Conservation (phyloP, 306 rosid genomes). For the Prunus padus region DNA sequence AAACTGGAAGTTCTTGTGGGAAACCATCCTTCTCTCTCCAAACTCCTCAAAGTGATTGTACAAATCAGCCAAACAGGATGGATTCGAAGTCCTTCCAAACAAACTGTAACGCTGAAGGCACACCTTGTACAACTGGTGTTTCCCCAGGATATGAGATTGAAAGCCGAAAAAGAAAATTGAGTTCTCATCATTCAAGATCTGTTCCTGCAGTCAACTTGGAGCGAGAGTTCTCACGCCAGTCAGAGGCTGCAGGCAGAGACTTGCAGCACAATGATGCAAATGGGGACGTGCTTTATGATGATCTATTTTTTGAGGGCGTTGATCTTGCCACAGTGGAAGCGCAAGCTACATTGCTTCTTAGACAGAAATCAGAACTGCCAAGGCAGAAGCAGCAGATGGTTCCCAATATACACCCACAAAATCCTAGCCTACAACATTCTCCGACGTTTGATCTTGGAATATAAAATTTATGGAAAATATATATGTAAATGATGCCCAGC, state of each 20-base stretch:
- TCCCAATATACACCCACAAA: constrained; percentile 34
- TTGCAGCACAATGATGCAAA: constrained; percentile 23
- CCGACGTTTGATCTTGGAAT: constrained; percentile 95
- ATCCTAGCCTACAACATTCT: constrained; percentile 28
- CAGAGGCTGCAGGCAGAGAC: constrained; percentile 40
- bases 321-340: constrained; percentile 85
- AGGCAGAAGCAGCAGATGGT: constrained; percentile 33
- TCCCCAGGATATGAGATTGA: constrained; percentile 29
- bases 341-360: constrained; percentile 67
- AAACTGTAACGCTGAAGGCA: constrained; percentile 36
- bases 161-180: constrained; percentile 52
- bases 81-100: constrained; percentile 31
- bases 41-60: constrained; percentile 31
- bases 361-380: constrained; percentile 48
- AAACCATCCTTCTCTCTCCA: constrained; percentile 35
- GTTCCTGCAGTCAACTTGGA: constrained; percentile 66
- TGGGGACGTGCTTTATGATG: constrained; percentile 51
- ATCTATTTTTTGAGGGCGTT: constrained; percentile 58
- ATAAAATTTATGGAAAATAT: constrained; percentile 19
- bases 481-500: constrained; percentile 2
- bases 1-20: constrained; percentile 41
- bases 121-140: constrained; percentile 35
- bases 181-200: constrained; percentile 44
- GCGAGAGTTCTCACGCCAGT: constrained; percentile 45
- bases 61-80: constrained; percentile 35